phyloP scores from a whole-genome alignment of 352 stramenopile genomes.

The Pythium volutum region DNA sequence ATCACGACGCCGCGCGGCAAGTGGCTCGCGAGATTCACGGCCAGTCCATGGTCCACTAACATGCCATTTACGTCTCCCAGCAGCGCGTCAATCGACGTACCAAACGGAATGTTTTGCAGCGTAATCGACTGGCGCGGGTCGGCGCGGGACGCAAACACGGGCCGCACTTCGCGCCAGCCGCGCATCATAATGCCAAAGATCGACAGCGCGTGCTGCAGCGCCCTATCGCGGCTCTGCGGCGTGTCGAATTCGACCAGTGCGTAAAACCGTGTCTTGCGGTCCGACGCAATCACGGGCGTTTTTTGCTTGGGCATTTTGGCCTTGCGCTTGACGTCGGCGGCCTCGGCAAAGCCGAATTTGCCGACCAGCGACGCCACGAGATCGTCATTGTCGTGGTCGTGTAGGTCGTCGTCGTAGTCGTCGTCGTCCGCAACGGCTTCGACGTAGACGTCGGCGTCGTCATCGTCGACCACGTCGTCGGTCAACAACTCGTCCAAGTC shows the following conservation, averaged over 20 bases:
- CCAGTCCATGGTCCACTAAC: constrained; percentile 36
- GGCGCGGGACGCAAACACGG: constrained; percentile 61
- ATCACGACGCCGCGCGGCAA: constrained; percentile 64
- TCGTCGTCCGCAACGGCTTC: background rate
- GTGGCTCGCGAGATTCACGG: constrained; percentile 47
- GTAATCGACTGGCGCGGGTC: constrained; percentile 55
- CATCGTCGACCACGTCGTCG: constrained; percentile 29
- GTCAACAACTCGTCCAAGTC: background rate
- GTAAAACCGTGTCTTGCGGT: constrained; percentile 66
- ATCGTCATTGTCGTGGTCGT: constrained; percentile 9
- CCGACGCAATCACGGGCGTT: constrained; percentile 69
- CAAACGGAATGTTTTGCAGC: constrained; percentile 78
- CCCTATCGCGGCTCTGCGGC: constrained; percentile 39
- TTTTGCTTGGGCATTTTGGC: constrained; percentile 52
- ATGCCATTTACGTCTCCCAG: constrained; percentile 60
- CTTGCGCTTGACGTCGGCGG: constrained; percentile 15
- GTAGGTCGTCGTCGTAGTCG: constrained; percentile 9
- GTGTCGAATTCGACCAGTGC: constrained; percentile 77
- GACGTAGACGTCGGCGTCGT: constrained; percentile 19
- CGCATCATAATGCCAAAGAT: constrained; percentile 89
- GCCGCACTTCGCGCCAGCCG: constrained; percentile 78
- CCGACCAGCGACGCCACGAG: constrained; percentile 9
- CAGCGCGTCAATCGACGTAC: constrained; percentile 55
- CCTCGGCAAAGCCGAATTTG: too few species aligned
- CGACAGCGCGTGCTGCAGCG: constrained; percentile 71